These are phyloP conservation scores for Ceratobasidium sp. DNA, from an alignment of 1,284 basidiomycete species.

Conservation along the genomic window DNA sequence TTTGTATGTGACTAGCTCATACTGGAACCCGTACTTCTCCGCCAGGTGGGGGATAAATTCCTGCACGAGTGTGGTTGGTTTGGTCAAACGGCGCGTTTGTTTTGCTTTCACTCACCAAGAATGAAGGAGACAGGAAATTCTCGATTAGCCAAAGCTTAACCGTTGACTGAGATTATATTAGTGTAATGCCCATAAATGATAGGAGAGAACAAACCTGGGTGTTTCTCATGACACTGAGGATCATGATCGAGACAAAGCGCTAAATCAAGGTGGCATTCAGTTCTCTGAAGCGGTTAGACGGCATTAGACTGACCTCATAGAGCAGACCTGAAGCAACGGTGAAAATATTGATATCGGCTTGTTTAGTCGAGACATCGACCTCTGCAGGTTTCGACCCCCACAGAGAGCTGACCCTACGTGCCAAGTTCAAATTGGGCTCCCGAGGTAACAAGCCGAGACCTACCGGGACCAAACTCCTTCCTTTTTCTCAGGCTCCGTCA, in stretches of 20 bases:
- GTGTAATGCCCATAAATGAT: not conserved
- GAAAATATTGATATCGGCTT: conserved; percentile 97
- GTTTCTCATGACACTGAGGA: conserved; percentile 92
- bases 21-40: conserved; percentile 90
- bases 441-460: conserved; percentile 25
- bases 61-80: conserved; percentile 56
- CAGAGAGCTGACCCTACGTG: conserved; percentile 10
- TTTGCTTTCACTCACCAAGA: conserved; percentile 69
- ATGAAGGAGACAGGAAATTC: conserved; percentile 98
- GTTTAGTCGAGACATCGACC: conserved; percentile 50
- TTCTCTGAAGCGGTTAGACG: conserved; percentile 36
- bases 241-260: conserved; percentile 99
- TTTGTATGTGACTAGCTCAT: conserved; percentile 97
- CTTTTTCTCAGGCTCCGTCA: conserved; percentile 55
- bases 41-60: conserved; percentile 96
- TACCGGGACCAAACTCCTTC: conserved; percentile 40
- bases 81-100: not conserved
- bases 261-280: conserved; percentile 54
- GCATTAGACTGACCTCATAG: conserved; percentile 76
- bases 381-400: conserved; percentile 45
- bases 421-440: not conserved
- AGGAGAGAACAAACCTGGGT: conserved; percentile 66
- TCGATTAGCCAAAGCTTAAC: conserved; percentile 99
- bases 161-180: conserved; percentile 56
- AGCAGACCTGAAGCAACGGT: conserved; percentile 96